Conservation (phyloP, 768 basidiomycete genomes). For the Hirschioporus abietinus region DNA sequence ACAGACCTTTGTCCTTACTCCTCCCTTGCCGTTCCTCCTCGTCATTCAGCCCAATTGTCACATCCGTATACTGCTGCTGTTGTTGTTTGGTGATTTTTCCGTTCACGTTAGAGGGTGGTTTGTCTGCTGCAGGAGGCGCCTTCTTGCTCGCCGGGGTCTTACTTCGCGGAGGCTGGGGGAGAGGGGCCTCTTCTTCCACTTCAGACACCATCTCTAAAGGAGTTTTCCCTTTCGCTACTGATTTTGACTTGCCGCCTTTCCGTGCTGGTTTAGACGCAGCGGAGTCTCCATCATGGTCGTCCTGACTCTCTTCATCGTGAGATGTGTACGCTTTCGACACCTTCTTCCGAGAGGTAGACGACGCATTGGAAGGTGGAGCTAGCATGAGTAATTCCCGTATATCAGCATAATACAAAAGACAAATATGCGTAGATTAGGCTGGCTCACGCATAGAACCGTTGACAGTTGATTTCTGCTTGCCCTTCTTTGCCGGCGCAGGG, state of each 20-base stretch:
- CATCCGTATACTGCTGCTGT: neutral
- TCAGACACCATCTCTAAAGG: neutral
- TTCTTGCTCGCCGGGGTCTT: neutral
- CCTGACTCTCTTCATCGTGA: constrained; percentile 16
- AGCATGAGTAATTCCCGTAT: neutral
- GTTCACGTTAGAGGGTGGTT: neutral
- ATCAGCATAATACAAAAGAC: neutral
- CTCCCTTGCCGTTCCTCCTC: neutral
- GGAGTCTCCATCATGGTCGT: constrained; percentile 15
- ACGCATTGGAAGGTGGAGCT: constrained; percentile 28
- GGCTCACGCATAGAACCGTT: neutral
- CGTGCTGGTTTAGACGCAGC: constrained; percentile 8
- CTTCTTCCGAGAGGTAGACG: constrained; percentile 28
- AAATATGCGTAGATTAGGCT: neutral
- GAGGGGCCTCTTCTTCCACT: neutral
- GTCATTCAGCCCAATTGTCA: neutral
- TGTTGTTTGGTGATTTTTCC: neutral
- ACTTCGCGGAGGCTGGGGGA: neutral
- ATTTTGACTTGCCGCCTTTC: constrained; percentile 14
- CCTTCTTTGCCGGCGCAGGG: constrained; percentile 1
- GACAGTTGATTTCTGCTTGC: constrained; percentile 1
- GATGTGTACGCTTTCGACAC: constrained; percentile 10
- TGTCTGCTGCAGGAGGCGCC: neutral
- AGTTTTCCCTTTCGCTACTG: neutral
- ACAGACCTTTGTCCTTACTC: neutral